Percentiles rank a stretch among this genome's conserved stretches.
Conservation (phyloP, 2,329 filamentous ascomycete genomes). For the Colletotrichum sp. region DNA sequence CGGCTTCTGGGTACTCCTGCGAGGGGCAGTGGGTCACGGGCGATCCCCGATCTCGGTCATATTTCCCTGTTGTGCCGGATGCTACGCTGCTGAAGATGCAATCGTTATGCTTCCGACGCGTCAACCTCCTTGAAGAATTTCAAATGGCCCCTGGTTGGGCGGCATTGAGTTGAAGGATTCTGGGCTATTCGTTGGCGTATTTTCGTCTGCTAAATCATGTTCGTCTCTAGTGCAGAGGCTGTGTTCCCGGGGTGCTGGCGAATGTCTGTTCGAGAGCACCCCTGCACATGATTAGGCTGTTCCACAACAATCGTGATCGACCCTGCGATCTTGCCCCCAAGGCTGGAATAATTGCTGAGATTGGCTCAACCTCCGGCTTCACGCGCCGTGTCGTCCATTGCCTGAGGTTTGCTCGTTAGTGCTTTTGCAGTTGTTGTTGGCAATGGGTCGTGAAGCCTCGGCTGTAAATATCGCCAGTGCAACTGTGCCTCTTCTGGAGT, state of each 20-base stretch:
- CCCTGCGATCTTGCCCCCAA: slow-evolving; percentile 64
- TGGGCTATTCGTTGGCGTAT: not conserved
- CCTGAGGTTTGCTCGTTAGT: slow-evolving; percentile 50
- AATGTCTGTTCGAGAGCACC: slow-evolving; percentile 63
- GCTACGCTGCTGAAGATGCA: not conserved
- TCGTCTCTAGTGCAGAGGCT: slow-evolving; percentile 30
- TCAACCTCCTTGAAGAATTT: not conserved
- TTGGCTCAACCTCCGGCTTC: slow-evolving; percentile 63
- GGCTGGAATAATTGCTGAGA: slow-evolving; percentile 56
- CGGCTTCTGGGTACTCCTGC: not conserved
- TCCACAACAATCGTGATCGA: slow-evolving; percentile 61
- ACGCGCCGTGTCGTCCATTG: slow-evolving; percentile 54
- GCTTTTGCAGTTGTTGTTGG: slow-evolving; percentile 57
- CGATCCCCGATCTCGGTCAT: slow-evolving; percentile 8
- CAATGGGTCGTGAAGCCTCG: slow-evolving; percentile 63
- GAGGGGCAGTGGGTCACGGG: not conserved
- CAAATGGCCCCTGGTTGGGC: not conserved
- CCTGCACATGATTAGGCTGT: slow-evolving; percentile 51
- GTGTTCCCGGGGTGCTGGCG: slow-evolving; percentile 32
- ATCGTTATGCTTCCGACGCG: not conserved
- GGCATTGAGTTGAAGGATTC: not conserved
- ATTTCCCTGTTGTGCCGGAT: not conserved
- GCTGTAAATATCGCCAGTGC: slow-evolving; percentile 66
- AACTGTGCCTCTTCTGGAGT: slow-evolving; percentile 58
- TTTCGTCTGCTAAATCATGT: not conserved